phyloP scores from a whole-genome alignment of 768 basidiomycete genomes.

The Steccherinum ochraceum region DNA sequence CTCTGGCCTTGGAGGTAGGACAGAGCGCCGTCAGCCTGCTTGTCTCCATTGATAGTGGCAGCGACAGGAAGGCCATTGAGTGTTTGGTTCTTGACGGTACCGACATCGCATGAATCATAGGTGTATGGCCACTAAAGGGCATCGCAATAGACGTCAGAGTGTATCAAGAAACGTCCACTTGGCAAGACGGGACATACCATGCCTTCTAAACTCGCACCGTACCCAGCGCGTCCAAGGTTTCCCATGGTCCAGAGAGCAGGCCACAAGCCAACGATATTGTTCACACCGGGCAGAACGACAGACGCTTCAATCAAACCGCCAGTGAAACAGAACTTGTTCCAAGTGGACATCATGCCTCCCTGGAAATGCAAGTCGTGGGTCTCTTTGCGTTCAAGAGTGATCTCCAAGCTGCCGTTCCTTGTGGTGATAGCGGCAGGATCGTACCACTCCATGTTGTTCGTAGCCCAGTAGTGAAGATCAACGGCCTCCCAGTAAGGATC shows the following conservation, averaged over 20 bases:
- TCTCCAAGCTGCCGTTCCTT: constrained; percentile 32
- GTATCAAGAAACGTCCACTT: not conserved
- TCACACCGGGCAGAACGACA: constrained; percentile 61
- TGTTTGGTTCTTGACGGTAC: constrained; percentile 79
- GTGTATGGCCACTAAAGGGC: constrained; percentile 61
- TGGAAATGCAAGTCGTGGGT: constrained; percentile 37
- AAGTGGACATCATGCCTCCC: constrained; percentile 40
- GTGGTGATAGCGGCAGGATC: constrained; percentile 61
- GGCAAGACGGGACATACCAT: constrained; percentile 24
- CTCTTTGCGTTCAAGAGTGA: constrained; percentile 51
- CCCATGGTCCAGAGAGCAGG: constrained; percentile 56
- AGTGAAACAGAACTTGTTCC: constrained; percentile 89
- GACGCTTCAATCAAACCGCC: constrained; percentile 68
- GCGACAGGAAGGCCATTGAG: constrained; percentile 55
- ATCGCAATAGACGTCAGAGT: constrained; percentile 6
- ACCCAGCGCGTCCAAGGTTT: constrained; percentile 61
- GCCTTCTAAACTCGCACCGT: constrained; percentile 57
- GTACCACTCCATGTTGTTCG: constrained; percentile 74
- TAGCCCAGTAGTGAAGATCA: constrained; percentile 38
- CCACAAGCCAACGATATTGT: constrained; percentile 55
- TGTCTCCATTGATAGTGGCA: constrained; percentile 53
- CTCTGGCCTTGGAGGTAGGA: constrained; percentile 82
- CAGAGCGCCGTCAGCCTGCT: constrained; percentile 35
- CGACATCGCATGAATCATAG: constrained; percentile 75
- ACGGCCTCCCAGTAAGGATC: constrained; percentile 50